Evolutionary conservation across 1,139 yeast species (phyloP).

Genomic region (Hansenula anomala): DNA sequence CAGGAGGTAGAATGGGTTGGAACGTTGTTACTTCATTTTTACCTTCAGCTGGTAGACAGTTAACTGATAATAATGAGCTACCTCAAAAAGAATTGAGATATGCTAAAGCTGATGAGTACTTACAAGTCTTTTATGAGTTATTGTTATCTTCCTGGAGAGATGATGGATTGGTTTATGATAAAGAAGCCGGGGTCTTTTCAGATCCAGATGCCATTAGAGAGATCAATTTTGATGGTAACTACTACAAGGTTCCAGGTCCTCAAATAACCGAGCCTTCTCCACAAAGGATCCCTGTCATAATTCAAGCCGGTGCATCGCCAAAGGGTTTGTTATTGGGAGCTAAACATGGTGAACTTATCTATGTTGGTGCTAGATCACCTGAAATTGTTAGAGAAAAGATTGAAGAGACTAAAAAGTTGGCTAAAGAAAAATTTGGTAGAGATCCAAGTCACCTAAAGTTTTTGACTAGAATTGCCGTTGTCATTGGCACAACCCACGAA

Average conservation of each 20-base stretch:
- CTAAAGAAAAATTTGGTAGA: slow-evolving; percentile 27
- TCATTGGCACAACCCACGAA: slow-evolving; percentile 29
- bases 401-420: slow-evolving; percentile 25
- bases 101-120: slow-evolving; percentile 35
- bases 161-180: slow-evolving; percentile 34
- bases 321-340: slow-evolving; percentile 42
- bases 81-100: slow-evolving; percentile 37
- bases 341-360: slow-evolving; percentile 38
- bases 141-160: slow-evolving; percentile 40
- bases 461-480: slow-evolving; percentile 25
- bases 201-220: slow-evolving; percentile 35
- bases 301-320: slow-evolving; percentile 45
- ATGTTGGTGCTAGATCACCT: slow-evolving; percentile 29
- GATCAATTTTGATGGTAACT: slow-evolving; percentile 33
- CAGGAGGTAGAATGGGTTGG: slow-evolving; percentile 43
- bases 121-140: slow-evolving; percentile 34
- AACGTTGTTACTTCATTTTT: slow-evolving; percentile 37
- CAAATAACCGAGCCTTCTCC: slow-evolving; percentile 37
- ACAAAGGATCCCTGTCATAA: slow-evolving; percentile 38
- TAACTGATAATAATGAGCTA: slow-evolving; percentile 29
- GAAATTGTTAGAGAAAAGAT: slow-evolving; percentile 28
- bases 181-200: slow-evolving; percentile 29
- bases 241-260: slow-evolving; percentile 38
- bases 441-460: slow-evolving; percentile 28
- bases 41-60: slow-evolving; percentile 37